A percentile compares a stretch with the other conserved stretches of the same genome.
Evolutionary conservation across 2,329 filamentous ascomycete species (phyloP).

Genomic region (Thelonectria blattea): DNA sequence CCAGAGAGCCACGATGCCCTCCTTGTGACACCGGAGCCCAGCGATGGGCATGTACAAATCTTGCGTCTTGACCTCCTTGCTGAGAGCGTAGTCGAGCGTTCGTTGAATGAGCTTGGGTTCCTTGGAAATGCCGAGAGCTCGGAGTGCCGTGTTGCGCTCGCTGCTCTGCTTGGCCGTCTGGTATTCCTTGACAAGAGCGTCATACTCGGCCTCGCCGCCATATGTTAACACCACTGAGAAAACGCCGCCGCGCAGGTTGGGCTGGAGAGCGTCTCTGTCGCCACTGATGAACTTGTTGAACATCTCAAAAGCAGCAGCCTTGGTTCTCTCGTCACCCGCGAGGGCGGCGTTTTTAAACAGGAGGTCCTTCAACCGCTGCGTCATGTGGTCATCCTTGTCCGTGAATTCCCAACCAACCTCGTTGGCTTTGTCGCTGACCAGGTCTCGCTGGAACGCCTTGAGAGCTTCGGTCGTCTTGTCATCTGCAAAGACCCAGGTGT

Average conservation of each 20-base stretch:
- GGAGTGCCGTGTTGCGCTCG: conserved; percentile 90
- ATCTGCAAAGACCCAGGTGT: conserved; percentile 83
- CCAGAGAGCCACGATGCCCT: conserved; percentile 82
- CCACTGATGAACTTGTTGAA: conserved; percentile 83
- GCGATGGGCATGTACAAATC: conserved; percentile 90
- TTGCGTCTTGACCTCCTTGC: conserved; percentile 87
- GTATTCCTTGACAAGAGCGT: conserved; percentile 38
- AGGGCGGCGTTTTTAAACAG: conserved; percentile 86
- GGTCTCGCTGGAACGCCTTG: conserved; percentile 80
- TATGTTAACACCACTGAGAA: conserved; percentile 85
- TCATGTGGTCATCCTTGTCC: conserved; percentile 83
- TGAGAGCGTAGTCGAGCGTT: conserved; percentile 76
- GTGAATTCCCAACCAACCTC: conserved; percentile 88
- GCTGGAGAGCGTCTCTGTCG: conserved; percentile 82
- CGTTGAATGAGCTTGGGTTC: conserved; percentile 80
- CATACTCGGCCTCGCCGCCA: conserved; percentile 68
- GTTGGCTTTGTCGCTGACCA: conserved; percentile 81
- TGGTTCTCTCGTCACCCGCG: conserved; percentile 77
- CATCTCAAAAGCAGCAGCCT: conserved; percentile 86
- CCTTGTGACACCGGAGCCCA: conserved; percentile 76
- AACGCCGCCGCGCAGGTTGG: conserved; percentile 86
- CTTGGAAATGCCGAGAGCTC: conserved; percentile 79
- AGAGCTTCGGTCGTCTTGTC: conserved; percentile 74
- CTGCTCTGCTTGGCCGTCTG: conserved; percentile 69
- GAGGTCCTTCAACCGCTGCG: conserved; percentile 93